Percentiles rank a stretch among this genome's conserved stretches.
These are phyloP conservation scores for Lasiodiplodia hormozganensis DNA, from an alignment of 2,329 filamentous ascomycete species.

Conservation along the genomic window DNA sequence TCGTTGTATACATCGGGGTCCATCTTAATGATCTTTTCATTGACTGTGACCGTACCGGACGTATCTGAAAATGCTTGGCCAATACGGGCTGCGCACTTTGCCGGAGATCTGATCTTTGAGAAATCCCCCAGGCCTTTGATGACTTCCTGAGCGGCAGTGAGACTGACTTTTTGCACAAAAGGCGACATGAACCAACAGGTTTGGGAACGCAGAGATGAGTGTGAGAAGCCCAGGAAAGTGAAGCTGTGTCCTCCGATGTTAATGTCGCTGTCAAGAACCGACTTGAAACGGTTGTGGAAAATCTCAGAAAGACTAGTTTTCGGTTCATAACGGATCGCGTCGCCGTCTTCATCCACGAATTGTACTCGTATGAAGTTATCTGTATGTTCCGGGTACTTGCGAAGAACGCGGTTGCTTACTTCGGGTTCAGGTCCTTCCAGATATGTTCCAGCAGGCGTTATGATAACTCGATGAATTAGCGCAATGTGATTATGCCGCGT, in stretches of 20 bases:
- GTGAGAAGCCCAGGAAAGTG: slow-evolving; percentile 77
- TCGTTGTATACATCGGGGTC: slow-evolving; percentile 58
- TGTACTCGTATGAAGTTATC: slow-evolving; percentile 74
- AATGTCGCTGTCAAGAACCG: slow-evolving; percentile 66
- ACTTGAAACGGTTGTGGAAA: slow-evolving; percentile 65
- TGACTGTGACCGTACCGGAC: slow-evolving; percentile 64
- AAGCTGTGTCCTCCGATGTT: slow-evolving; percentile 65
- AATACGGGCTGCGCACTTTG: slow-evolving; percentile 66
- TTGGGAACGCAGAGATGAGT: slow-evolving; percentile 76
- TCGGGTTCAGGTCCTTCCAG: slow-evolving; percentile 62
- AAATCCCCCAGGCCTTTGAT: slow-evolving; percentile 60
- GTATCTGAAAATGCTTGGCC: slow-evolving; percentile 79
- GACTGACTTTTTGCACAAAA: slow-evolving; percentile 45
- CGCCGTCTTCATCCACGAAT: slow-evolving; percentile 77
- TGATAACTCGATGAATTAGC: slow-evolving; percentile 42
- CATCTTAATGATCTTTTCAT: slow-evolving; percentile 35
- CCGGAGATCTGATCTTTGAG: slow-evolving; percentile 58
- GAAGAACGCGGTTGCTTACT: slow-evolving; percentile 72
- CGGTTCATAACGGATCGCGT: slow-evolving; percentile 66
- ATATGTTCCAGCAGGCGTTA: slow-evolving; percentile 51
- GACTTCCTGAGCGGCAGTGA: slow-evolving; percentile 47
- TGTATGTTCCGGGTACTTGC: slow-evolving; percentile 66
- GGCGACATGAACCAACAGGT: slow-evolving; percentile 71
- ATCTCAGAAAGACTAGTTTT: slow-evolving; percentile 58
- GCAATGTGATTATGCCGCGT: slow-evolving; percentile 41